Percentiles rank a stretch among this genome's conserved stretches.
Evolutionary conservation across 2,329 filamentous ascomycete species (phyloP).

Genomic region (Colletotrichum lupini): DNA sequence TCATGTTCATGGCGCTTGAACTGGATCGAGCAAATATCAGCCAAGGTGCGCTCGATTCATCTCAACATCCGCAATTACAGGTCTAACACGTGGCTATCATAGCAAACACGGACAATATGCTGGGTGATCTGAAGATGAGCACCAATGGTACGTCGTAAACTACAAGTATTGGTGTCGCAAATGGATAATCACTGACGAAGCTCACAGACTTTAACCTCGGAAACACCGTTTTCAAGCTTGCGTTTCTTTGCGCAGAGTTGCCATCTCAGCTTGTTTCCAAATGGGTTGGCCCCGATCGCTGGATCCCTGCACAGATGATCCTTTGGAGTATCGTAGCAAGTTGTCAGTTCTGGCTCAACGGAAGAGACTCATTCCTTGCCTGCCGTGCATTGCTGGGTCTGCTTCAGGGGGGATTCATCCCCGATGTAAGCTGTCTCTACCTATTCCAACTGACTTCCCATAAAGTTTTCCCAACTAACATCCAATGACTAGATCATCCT

Average conservation of each 20-base stretch:
- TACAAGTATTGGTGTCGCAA: no score
- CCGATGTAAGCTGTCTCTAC: slow-evolving; percentile 44
- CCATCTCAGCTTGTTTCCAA: slow-evolving; percentile 69
- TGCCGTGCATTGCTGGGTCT: slow-evolving; percentile 47
- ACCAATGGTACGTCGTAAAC: slow-evolving; percentile 50
- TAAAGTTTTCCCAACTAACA: neutral
- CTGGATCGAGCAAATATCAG: slow-evolving; percentile 56
- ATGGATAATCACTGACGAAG: neutral
- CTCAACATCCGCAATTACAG: neutral
- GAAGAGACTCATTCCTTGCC: slow-evolving; percentile 45
- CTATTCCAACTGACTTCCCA: no score
- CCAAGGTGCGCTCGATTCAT: slow-evolving; percentile 46
- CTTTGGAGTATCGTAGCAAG: slow-evolving; percentile 62
- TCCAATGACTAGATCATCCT: slow-evolving; percentile 44
- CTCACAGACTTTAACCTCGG: slow-evolving; percentile 57
- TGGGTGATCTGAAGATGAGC: slow-evolving; percentile 50
- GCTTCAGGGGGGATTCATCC: slow-evolving; percentile 53
- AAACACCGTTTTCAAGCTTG: slow-evolving; percentile 59
- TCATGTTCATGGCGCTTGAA: slow-evolving; percentile 57
- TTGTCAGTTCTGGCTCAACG: slow-evolving; percentile 51
- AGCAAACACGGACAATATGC: slow-evolving; percentile 51
- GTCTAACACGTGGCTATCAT: neutral
- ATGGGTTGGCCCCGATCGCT: slow-evolving; percentile 57
- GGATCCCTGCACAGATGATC: slow-evolving; percentile 68
- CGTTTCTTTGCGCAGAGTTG: slow-evolving; percentile 66